Evolutionary conservation across 1,284 basidiomycete species (phyloP).

Genomic region (Ceratobasidium sp.): DNA sequence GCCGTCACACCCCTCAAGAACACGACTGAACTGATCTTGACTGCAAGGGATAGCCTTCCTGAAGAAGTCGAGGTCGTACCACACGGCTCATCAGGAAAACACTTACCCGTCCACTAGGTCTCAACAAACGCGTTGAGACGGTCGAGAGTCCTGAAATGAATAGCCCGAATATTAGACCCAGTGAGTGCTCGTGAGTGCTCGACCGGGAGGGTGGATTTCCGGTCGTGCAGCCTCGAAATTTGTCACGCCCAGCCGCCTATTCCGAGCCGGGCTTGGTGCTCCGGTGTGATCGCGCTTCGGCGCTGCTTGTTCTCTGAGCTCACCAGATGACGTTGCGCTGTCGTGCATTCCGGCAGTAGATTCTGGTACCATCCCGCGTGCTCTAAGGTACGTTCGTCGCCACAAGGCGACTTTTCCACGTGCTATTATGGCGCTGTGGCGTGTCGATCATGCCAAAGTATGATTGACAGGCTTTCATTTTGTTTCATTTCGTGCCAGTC

Average conservation of each 20-base stretch:
- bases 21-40: no score
- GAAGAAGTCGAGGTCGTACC: no score
- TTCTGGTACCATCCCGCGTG: not conserved
- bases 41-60: no score
- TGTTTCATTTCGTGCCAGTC: not conserved
- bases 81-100: not conserved
- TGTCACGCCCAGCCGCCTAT: not conserved
- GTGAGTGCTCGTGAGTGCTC: not conserved
- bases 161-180: not conserved
- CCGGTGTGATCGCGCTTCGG: not conserved
- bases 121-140: constrained; percentile 5
- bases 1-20: no score
- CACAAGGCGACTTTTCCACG: not conserved
- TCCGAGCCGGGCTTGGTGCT: not conserved
- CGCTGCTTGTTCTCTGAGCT: not conserved
- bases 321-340: not conserved
- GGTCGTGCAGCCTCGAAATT: not conserved
- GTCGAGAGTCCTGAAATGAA: not conserved
- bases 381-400: not conserved
- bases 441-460: not conserved
- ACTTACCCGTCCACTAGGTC: not conserved
- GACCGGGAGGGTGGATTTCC: not conserved
- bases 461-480: not conserved
- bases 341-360: not conserved
- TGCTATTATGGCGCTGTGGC: not conserved